Evolutionary conservation across 2,329 filamentous ascomycete species (phyloP).

Genomic region (Aspergillus tubingensis): DNA sequence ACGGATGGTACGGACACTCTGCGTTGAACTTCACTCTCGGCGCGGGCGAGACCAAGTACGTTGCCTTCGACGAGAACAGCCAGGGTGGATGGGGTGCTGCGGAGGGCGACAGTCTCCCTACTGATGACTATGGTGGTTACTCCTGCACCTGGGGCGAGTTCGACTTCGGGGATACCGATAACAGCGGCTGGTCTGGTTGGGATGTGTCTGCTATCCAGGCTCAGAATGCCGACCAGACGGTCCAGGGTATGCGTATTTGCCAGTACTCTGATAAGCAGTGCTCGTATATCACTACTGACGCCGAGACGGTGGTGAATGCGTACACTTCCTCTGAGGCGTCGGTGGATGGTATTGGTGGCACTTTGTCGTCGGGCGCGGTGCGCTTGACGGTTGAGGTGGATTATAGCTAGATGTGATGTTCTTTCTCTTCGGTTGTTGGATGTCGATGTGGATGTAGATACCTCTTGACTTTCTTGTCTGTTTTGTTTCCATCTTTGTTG

Average conservation of each 20-base stretch:
- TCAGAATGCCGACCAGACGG: constrained; percentile 27
- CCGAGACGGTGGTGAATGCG: constrained; percentile 27
- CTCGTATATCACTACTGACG: constrained; percentile 32
- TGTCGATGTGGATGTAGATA: not conserved
- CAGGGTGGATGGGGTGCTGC: constrained; percentile 42
- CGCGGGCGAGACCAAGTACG: constrained; percentile 35
- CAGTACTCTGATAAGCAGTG: constrained; percentile 28
- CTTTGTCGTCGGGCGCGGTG: not conserved
- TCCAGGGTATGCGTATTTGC: constrained; percentile 41
- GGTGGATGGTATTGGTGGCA: constrained; percentile 38
- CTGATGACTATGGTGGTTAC: constrained; percentile 33
- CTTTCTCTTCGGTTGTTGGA: no score
- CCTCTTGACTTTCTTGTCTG: not conserved
- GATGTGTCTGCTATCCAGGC: constrained; percentile 45
- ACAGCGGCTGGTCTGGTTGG: constrained; percentile 41
- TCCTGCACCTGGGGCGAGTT: constrained; percentile 43
- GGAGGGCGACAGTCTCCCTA: constrained; percentile 29
- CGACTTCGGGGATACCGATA: constrained; percentile 35
- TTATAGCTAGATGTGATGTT: not conserved
- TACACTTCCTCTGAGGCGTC: constrained; percentile 29
- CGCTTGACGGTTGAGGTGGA: not conserved
- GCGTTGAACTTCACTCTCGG: constrained; percentile 36
- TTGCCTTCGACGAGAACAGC: constrained; percentile 42
- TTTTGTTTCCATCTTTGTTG: no score
- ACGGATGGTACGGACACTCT: constrained; percentile 40